Base-by-base conservation (phyloP, 2,329 filamentous ascomycete genomes). In the Cladosporium sp. region DNA sequence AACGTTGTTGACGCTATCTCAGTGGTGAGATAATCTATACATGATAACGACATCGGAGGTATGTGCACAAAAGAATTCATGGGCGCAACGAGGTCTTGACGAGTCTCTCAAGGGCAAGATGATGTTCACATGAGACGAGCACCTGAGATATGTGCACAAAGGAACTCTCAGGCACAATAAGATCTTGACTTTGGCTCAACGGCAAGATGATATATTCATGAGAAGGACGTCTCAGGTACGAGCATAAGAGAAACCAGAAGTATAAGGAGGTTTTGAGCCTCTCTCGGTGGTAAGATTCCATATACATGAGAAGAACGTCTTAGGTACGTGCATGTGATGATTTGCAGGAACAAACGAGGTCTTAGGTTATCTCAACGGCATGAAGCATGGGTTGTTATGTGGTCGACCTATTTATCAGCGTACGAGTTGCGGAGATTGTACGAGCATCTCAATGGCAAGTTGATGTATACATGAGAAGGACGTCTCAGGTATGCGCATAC, bases 161-260 rank as follows among this genome's bases (percentile, higher is more conserved):
- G 4, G 14, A 7, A 18, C 1, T 18, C 6, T 2, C 3, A 12
- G 15, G 5, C 14, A 2, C 5, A 15, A 7, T 1, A 2, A 18
- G 36, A 7, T 41, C 36, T 41, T n/a, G 38, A n/a, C 15, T 5
- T 5, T 6, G 15, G 8, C 15, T 41, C 38, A 41, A 41, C 15
- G 38, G 15, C 5, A n/a, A 41, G 15, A 41, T 8, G 38, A 7
- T 41, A 1, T 41, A 41, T n/a, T 2, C 15, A 41, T n/a, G 38
- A 41, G 38, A 41, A 18, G 5, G 6, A 41, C 1, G 38, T 41
- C 38, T 41, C 15, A n/a, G 38, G 6, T 41, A 41, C 6, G 4
- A 15, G 15, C 38, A 41, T 41, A n/a, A 2, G 3, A 38, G 36
- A 38, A 38, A 5, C 14, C 36, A 14, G 36, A 15, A 15, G 36